Conservation (phyloP, 2,329 filamentous ascomycete species). For the Trichophyton benhamiae region DNA sequence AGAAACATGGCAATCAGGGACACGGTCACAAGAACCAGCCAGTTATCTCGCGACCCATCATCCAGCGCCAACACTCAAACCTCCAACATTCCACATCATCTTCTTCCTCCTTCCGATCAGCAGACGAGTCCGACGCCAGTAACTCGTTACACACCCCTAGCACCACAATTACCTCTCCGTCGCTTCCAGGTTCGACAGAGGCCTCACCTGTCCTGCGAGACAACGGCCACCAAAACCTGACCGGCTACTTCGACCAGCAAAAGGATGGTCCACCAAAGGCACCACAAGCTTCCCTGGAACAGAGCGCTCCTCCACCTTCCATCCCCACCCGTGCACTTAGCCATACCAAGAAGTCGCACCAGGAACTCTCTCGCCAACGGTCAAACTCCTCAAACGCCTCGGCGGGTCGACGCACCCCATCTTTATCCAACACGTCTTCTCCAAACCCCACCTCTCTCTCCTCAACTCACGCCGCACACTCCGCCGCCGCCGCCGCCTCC, state of each 20-base stretch:
- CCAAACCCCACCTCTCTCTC: constrained; percentile 27
- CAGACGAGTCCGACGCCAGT: constrained; percentile 44
- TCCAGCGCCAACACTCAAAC: constrained; percentile 40
- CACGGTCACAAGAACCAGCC: constrained; percentile 14
- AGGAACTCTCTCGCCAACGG: constrained; percentile 57
- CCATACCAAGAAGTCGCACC: constrained; percentile 79
- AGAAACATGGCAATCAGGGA: not conserved
- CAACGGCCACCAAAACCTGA: constrained; percentile 40
- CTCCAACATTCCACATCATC: constrained; percentile 41
- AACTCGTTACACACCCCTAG: constrained; percentile 39
- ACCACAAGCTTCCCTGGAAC: constrained; percentile 25
- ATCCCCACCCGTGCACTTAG: constrained; percentile 71
- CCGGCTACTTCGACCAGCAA: constrained; percentile 51
- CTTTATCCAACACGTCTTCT: not conserved
- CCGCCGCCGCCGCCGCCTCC: not conserved
- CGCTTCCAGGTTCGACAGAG: constrained; percentile 30
- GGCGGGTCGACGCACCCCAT: constrained; percentile 17
- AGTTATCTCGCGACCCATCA: constrained; percentile 17
- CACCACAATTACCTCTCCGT: constrained; percentile 37
- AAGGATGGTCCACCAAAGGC: constrained; percentile 36
- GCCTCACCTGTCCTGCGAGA: constrained; percentile 25
- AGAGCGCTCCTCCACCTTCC: constrained; percentile 43
- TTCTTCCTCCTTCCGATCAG: constrained; percentile 44
- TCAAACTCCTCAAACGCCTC: constrained; percentile 43
- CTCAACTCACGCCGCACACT: constrained; percentile 19